phyloP scores from a whole-genome alignment of 2,329 filamentous ascomycete species.

The Penicillium sumatraense region DNA sequence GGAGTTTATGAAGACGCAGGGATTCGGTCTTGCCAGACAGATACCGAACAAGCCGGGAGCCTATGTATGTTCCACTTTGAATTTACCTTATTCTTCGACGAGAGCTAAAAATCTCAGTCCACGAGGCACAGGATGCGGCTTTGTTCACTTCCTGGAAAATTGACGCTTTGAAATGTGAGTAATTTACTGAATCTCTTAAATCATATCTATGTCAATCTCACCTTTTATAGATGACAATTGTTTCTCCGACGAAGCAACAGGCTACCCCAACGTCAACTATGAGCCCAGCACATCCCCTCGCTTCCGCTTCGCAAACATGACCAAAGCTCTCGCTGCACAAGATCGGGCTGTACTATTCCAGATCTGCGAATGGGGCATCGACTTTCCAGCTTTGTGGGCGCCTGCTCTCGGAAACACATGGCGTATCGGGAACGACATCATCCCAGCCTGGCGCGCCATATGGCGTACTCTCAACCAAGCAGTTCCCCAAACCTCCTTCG shows the following conservation, averaged over 20 bases:
- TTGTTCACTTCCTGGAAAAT: conserved; percentile 40
- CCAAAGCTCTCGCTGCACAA: conserved; percentile 43
- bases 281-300: conserved; percentile 46
- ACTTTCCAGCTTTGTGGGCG: conserved; percentile 55
- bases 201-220: background rate
- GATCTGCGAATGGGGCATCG: conserved; percentile 60
- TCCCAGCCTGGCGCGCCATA: conserved; percentile 56
- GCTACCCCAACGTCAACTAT: conserved; percentile 49
- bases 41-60: conserved; percentile 39
- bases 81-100: no score
- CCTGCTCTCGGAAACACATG: conserved; percentile 53
- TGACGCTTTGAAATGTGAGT: conserved; percentile 57
- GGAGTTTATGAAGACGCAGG: conserved; percentile 53
- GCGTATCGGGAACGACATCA: conserved; percentile 61
- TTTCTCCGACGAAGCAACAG: conserved; percentile 47
- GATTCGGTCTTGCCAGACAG: conserved; percentile 43
- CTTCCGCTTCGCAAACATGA: conserved; percentile 54
- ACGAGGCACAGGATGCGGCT: conserved; percentile 50
- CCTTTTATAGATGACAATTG: conserved; percentile 52
- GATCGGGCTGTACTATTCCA: conserved; percentile 54
- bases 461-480: conserved; percentile 59
- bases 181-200: background rate
- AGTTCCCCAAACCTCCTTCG: conserved; percentile 52
- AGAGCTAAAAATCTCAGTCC: conserved; percentile 32
- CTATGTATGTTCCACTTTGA: conserved; percentile 31